Percentiles rank a stretch among this genome's conserved stretches.
Evolutionary conservation across 2,329 filamentous ascomycete genomes (phyloP).

Genomic region (Penicillium thymicola): DNA sequence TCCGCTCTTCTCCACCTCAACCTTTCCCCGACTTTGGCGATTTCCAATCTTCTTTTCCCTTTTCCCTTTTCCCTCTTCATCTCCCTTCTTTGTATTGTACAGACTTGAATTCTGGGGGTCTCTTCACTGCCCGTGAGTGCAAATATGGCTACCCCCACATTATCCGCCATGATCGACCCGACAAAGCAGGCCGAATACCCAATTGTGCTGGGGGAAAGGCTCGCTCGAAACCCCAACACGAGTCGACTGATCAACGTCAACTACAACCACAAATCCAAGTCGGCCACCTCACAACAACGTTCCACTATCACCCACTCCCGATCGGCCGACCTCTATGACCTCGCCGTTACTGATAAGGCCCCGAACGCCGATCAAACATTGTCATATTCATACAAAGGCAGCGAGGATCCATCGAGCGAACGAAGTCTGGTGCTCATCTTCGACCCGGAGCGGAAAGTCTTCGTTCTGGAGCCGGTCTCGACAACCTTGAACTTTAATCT

Average conservation of each 20-base stretch:
- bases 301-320: slow-evolving; percentile 36
- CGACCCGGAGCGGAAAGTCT: slow-evolving; percentile 68
- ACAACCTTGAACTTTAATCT: slow-evolving; percentile 88
- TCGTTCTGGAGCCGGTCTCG: slow-evolving; percentile 77
- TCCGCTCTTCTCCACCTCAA: slow-evolving; percentile 3
- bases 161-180: slow-evolving; percentile 41
- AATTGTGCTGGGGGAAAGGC: slow-evolving; percentile 44
- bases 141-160: slow-evolving; percentile 33
- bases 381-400: slow-evolving; percentile 42
- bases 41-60: neutral
- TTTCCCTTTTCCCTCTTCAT: neutral
- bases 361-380: slow-evolving; percentile 39
- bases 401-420: slow-evolving; percentile 37
- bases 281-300: slow-evolving; percentile 37
- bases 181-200: slow-evolving; percentile 47
- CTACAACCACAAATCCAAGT: slow-evolving; percentile 48
- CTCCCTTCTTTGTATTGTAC: neutral
- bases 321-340: slow-evolving; percentile 39
- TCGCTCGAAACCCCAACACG: slow-evolving; percentile 30
- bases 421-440: slow-evolving; percentile 62
- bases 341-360: slow-evolving; percentile 43
- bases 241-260: slow-evolving; percentile 40
- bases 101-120: neutral
- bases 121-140: slow-evolving; percentile 7
- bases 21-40: slow-evolving; percentile 8